Percentiles rank a stretch among this genome's conserved stretches.
These are phyloP conservation scores for Tetrahymena borealis DNA, from an alignment of 73 alveolate genomes.

Conservation along the genomic window DNA sequence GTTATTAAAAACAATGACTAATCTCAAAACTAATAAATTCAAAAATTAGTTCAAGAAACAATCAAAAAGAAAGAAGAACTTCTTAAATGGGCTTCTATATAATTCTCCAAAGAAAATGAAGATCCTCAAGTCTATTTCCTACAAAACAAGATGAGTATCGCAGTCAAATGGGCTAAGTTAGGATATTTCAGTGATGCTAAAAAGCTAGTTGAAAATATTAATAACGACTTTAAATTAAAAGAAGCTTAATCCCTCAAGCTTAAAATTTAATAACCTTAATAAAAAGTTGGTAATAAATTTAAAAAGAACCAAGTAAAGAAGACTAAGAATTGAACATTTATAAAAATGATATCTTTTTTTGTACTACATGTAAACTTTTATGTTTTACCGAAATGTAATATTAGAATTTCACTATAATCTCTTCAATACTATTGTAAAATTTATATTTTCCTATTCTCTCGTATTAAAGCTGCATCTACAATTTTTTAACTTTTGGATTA, in stretches of 20 bases:
- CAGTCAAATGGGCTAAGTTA: background rate
- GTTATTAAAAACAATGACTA: background rate
- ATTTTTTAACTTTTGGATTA: too few species aligned
- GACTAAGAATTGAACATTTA: background rate
- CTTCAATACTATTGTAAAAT: too few species aligned
- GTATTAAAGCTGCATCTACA: too few species aligned
- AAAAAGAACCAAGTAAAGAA: background rate
- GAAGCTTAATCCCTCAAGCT: background rate
- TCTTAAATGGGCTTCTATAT: background rate
- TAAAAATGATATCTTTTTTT: background rate
- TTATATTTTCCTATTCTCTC: too few species aligned
- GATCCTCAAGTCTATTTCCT: background rate
- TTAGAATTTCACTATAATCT: too few species aligned
- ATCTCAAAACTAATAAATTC: background rate
- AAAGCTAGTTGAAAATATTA: background rate
- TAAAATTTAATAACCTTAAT: background rate
- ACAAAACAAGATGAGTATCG: background rate
- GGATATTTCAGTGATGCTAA: background rate
- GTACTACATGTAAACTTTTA: background rate
- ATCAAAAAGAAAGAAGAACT: background rate
- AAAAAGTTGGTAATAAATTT: background rate
- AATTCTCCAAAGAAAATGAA: background rate
- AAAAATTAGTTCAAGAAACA: background rate
- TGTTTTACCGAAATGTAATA: too few species aligned
- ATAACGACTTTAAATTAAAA: background rate